Conservation (phyloP, 345 rosid genomes). For the Noccaea bulbosa region DNA sequence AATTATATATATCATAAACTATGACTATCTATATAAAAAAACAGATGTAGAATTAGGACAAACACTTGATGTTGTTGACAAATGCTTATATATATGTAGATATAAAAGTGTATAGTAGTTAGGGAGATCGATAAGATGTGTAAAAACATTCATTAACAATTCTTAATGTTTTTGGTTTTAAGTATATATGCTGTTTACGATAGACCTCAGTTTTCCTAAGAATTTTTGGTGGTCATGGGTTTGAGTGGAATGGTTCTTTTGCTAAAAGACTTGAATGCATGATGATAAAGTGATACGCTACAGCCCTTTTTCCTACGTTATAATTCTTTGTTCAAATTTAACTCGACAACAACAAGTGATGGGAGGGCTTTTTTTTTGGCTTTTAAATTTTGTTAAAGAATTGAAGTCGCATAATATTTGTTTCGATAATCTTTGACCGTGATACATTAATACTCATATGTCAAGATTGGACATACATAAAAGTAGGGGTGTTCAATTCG, state of each 20-base stretch:
- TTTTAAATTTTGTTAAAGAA: neutral
- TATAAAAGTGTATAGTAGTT: conserved; percentile 3
- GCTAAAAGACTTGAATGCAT: conserved; percentile 16
- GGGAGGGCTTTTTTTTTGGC: neutral
- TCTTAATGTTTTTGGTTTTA: neutral
- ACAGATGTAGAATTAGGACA: neutral
- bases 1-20: neutral
- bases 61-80: conserved; percentile 7
- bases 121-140: neutral
- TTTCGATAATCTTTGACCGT: conserved; percentile 13
- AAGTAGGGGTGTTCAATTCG: too few species aligned
- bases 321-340: conserved; percentile 3
- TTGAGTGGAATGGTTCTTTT: neutral
- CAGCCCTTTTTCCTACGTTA: conserved; percentile 21
- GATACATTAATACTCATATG: conserved; percentile 3
- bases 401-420: neutral
- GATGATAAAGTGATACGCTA: conserved; percentile 21
- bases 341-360: conserved; percentile 18
- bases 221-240: neutral
- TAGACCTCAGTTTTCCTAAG: neutral
- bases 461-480: conserved; percentile 11
- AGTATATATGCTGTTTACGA: neutral
- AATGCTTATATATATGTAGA: neutral
- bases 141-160: neutral
- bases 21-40: neutral